phyloP scores from a whole-genome alignment of 495 filamentous ascomycete species.

The Barbatosphaeria neglecta region DNA sequence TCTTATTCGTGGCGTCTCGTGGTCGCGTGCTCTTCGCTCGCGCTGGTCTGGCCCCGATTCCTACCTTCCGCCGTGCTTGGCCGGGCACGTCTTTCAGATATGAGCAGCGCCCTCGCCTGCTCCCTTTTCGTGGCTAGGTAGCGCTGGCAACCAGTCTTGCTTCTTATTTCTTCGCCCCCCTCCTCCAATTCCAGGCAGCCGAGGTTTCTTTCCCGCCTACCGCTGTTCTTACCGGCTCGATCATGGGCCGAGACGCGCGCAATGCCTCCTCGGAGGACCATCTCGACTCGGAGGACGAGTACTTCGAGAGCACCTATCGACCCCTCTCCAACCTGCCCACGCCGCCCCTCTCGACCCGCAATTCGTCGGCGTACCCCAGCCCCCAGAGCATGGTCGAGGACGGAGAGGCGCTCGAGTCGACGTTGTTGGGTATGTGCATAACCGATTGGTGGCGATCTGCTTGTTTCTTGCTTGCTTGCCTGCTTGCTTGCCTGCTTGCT shows the following conservation, averaged over 20 bases:
- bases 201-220: no score
- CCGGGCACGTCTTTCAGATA: neutral
- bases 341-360: slow-evolving; percentile 40
- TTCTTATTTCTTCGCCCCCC: no score
- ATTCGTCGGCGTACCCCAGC: slow-evolving; percentile 26
- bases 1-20: neutral
- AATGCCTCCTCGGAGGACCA: slow-evolving; percentile 30
- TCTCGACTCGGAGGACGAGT: slow-evolving; percentile 39
- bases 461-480: slow-evolving; percentile 2
- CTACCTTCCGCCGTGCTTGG: no score
- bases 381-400: slow-evolving; percentile 29
- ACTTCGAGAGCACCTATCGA: slow-evolving; percentile 44
- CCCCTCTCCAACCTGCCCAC: slow-evolving; percentile 51
- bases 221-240: no score
- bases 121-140: neutral
- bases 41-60: no score
- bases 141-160: neutral
- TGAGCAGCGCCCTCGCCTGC: neutral
- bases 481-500: slow-evolving; percentile 1
- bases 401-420: slow-evolving; percentile 25
- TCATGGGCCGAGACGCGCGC: neutral
- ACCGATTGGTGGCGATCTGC: neutral
- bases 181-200: neutral
- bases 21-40: neutral
- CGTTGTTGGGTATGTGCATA: slow-evolving; percentile 31